Base-by-base conservation (phyloP, 345 rosid species). In the Ailanthus altissimus region DNA sequence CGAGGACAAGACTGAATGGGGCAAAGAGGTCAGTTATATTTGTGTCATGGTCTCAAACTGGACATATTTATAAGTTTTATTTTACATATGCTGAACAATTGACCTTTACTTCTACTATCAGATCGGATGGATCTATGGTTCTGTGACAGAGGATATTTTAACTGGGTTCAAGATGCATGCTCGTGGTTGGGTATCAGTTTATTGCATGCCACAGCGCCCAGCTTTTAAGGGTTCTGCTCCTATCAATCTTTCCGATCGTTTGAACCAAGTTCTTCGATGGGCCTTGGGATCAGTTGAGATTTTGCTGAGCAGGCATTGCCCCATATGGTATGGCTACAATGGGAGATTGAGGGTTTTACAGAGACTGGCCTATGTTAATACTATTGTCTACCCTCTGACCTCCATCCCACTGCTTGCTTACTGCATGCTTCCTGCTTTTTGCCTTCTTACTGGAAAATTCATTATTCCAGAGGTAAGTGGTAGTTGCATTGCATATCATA, bases 131-230 rank as follows among this genome's bases (percentile, higher is more conserved):
- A 96, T 96, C 80, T 96, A 96, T 71, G 99, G 99, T 79, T 96
- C 99, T 5, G 99, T 96, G 69, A 96, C 99, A 10, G 99, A 96
- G 87, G 99, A 96, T 89, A 96, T 96, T 88, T 86, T 96, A 77
- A 96, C 99, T 36, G 99, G 99, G 77, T 96, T 96, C 80, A 96
- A 96, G 88, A 96, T 96, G 99, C 99, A 96, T 80, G 95, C 98
- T 73, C 99, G 98, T 66, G 99, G 99, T 43, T 96, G 99, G 99
- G 90, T 94, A 77, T 96, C 99, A 25, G 75, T 96, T 72, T 96
- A 96, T 78, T 96, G 99, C 84, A 90, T 92, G 95, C 99, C 99
- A 74, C 93, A 98, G 8, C 99, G 99, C 58, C 98, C 99, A 66
- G 98, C 98, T 26, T 96, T 96, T 77, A 96, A 97, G 88, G 99